Conservation (phyloP, 1,139 yeast species). For the Dujonia santamariae region DNA sequence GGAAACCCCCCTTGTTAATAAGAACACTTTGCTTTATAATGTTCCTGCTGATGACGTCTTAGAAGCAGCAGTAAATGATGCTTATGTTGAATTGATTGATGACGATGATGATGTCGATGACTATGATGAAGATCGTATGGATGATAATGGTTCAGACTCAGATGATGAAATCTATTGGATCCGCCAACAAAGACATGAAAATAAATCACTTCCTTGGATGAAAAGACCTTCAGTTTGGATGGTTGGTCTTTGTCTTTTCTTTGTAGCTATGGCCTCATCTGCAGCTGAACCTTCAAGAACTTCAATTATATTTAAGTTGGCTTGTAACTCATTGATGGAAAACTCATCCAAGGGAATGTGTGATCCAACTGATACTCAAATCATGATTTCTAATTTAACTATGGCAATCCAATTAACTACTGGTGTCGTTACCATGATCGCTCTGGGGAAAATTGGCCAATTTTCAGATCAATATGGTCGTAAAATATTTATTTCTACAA, state of each 20-base stretch:
- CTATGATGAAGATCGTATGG: constrained; percentile 20
- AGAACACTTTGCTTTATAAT: too few relatives aligned
- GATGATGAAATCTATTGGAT: constrained; percentile 40
- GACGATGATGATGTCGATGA: too few relatives aligned
- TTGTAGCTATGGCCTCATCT: constrained; percentile 26
- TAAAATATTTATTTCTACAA: constrained; percentile 39
- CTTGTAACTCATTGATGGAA: constrained; percentile 28
- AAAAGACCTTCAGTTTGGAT: constrained; percentile 33
- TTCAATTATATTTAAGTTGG: constrained; percentile 31
- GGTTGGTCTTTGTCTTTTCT: constrained; percentile 26
- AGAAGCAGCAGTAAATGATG: constrained; percentile 7
- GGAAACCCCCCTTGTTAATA: constrained; percentile 3
- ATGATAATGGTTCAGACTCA: constrained; percentile 23
- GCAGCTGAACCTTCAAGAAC: constrained; percentile 36
- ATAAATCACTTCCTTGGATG: constrained; percentile 32
- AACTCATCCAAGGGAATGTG: constrained; percentile 17
- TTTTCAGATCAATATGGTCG: constrained; percentile 66
- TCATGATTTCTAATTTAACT: constrained; percentile 34
- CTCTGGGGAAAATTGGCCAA: constrained; percentile 53
- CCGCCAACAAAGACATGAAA: constrained; percentile 31
- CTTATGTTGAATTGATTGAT: constrained; percentile 14
- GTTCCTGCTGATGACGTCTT: constrained; percentile 1
- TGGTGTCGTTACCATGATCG: constrained; percentile 31
- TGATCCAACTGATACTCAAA: constrained; percentile 31
- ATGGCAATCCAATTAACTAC: constrained; percentile 25